Conservation (phyloP, 805 yeast species). For the Groenewaldozyma salmanticensis region DNA sequence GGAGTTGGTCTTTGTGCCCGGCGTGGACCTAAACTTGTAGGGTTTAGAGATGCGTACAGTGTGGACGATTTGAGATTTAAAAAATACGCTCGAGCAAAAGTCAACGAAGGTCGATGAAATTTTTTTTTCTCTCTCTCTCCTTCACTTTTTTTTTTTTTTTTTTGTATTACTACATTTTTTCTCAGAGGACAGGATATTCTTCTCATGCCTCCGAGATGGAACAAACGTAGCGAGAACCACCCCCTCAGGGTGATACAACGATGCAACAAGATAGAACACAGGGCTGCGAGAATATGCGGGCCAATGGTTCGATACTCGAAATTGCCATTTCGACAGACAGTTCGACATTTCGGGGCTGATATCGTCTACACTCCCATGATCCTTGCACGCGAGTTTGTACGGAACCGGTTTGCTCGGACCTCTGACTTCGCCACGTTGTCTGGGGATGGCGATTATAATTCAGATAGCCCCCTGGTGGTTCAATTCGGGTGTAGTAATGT, state of each 20-base stretch:
- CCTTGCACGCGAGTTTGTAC: conserved; percentile 85
- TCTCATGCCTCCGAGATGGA: too few species aligned
- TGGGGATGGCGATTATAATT: conserved; percentile 16
- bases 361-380: conserved; percentile 95
- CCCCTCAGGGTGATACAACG: too few species aligned
- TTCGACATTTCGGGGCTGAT: conserved; percentile 64
- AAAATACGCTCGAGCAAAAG: conserved; percentile 10
- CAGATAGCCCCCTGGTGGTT: conserved; percentile 65
- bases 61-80: conserved; percentile 34
- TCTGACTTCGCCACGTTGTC: conserved; percentile 83
- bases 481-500: conserved; percentile 89
- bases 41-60: conserved; percentile 21
- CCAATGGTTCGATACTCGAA: conserved; percentile 98
- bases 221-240: too few species aligned
- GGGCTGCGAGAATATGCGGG: conserved; percentile 62
- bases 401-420: conserved; percentile 69
- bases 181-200: too few species aligned
- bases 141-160: too few species aligned
- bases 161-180: too few species aligned
- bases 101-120: too few species aligned
- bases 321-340: conserved; percentile 77
- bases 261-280: not conserved
- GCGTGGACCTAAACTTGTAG: conserved; percentile 1
- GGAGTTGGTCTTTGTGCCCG: not conserved
- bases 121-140: too few species aligned